Base-by-base conservation (phyloP, 1,284 basidiomycete genomes). In the Fomitopsis schrenkii region DNA sequence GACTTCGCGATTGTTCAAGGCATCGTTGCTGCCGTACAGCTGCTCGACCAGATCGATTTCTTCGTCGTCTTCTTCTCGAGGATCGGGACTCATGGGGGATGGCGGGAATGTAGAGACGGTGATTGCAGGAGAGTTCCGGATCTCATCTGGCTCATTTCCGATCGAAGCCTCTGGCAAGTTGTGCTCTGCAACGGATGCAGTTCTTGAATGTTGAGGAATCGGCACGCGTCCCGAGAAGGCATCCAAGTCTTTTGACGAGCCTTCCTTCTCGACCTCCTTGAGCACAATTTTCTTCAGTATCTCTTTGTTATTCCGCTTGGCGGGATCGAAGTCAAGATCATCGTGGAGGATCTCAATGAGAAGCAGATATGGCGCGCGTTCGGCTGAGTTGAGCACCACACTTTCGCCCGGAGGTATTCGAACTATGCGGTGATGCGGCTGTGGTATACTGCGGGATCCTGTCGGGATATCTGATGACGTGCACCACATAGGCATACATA, bases 401-500 rank as follows among this genome's bases (percentile, higher is more conserved):
- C 94, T 94, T 79, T 99, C 97, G 26, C 95, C 94, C 2, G 97
- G 97, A 17, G 96, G 96, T 74, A 99, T 97, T 67, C 97, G 89
- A 46, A 99, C 94, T 59, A 99, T 95, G 42, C 95, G 88, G 72
- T 98, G 96, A 73, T 99, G 97, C 7, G 90, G 86, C 71, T 87
- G 80, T 9, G 83, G 78, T 53, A 77, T 68, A 61, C 75, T 68
- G 68, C 75, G 74, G 12, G 77, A 66, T 33, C 75, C 70, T 59
- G 72, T 72, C 42, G 80, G 78, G 57, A 69, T 75, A 74, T 88
- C 89, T 38, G 86, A 88, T 9, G 93, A 91, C 12, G 85, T 77
- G 71, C 95, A 98, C 96, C 96, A 98, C 79, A 97, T 85, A 30
- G 95, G 96, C 87, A 98, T 94, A 75, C 96, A 98, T n/a, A 95